phyloP scores from a whole-genome alignment of 1,139 yeast genomes.

The Debaryomyces subglobosus region DNA sequence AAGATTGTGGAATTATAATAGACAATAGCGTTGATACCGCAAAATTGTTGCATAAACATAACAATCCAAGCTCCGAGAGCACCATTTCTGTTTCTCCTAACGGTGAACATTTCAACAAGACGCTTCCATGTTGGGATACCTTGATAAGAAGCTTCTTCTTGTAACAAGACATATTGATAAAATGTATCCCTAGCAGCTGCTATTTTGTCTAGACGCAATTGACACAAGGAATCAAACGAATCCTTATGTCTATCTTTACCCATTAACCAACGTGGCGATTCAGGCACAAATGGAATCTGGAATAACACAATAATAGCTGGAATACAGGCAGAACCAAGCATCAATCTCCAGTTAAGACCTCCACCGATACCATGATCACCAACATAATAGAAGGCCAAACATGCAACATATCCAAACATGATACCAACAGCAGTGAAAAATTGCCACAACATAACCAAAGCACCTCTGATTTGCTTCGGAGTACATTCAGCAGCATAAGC shows the following conservation, averaged over 20 bases:
- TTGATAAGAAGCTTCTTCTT: constrained; percentile 64
- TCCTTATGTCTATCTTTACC: constrained; percentile 62
- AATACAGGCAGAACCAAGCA: constrained; percentile 76
- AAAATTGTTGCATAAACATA: constrained; percentile 91
- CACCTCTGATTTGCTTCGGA: constrained; percentile 77
- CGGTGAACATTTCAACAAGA: constrained; percentile 57
- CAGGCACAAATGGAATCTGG: constrained; percentile 75
- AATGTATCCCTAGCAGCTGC: constrained; percentile 79
- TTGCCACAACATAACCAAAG: constrained; percentile 88
- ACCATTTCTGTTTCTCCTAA: constrained; percentile 84
- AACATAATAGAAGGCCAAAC: constrained; percentile 56
- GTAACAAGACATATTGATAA: constrained; percentile 66
- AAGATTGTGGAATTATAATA: constrained; percentile 79
- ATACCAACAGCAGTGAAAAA: constrained; percentile 87
- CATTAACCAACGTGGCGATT: constrained; percentile 82
- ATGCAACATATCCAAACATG: constrained; percentile 75
- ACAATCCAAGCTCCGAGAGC: constrained; percentile 78
- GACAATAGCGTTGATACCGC: constrained; percentile 90
- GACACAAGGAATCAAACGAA: constrained; percentile 55
- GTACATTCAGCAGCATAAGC: constrained; percentile 82
- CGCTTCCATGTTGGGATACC: constrained; percentile 55
- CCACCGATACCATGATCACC: constrained; percentile 42
- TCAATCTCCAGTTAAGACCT: constrained; percentile 73
- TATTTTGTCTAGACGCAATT: constrained; percentile 53
- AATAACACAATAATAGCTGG: constrained; percentile 70